Conservation (phyloP, 1,139 yeast species). For the Pichia sp. region DNA sequence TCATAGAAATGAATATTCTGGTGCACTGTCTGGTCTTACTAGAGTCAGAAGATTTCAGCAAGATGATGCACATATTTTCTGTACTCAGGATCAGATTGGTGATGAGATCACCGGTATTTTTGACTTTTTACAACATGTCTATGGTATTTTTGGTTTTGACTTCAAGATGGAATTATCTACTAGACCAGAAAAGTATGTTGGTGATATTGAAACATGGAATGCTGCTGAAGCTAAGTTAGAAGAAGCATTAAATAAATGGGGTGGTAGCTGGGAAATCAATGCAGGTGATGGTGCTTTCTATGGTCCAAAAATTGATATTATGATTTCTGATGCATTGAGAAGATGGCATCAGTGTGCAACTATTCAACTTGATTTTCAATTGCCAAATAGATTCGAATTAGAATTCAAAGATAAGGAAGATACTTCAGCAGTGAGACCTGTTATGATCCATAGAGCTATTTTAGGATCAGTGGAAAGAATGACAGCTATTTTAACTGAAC, state of each 20-base stretch:
- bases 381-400: conserved; percentile 79
- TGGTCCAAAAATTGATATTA: conserved; percentile 91
- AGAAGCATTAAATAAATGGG: conserved; percentile 50
- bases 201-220: conserved; percentile 78
- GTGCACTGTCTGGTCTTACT: conserved; percentile 90
- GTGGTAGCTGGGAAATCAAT: conserved; percentile 68
- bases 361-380: conserved; percentile 88
- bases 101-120: conserved; percentile 70
- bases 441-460: conserved; percentile 97
- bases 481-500: conserved; percentile 96
- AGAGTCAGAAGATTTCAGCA: conserved; percentile 96
- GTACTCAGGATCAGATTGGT: conserved; percentile 75
- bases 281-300: conserved; percentile 97
- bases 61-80: conserved; percentile 97
- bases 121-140: conserved; percentile 68
- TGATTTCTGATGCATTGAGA: conserved; percentile 73
- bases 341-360: conserved; percentile 95
- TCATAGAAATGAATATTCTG: conserved; percentile 93
- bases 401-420: conserved; percentile 75
- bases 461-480: conserved; percentile 97
- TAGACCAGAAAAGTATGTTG: conserved; percentile 80
- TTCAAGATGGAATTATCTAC: conserved; percentile 79
- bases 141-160: conserved; percentile 69
- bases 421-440: conserved; percentile 57
- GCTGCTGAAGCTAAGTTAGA: conserved; percentile 70